phyloP scores from a whole-genome alignment of 2,329 filamentous ascomycete genomes.

The Paecilomyces variotii region DNA sequence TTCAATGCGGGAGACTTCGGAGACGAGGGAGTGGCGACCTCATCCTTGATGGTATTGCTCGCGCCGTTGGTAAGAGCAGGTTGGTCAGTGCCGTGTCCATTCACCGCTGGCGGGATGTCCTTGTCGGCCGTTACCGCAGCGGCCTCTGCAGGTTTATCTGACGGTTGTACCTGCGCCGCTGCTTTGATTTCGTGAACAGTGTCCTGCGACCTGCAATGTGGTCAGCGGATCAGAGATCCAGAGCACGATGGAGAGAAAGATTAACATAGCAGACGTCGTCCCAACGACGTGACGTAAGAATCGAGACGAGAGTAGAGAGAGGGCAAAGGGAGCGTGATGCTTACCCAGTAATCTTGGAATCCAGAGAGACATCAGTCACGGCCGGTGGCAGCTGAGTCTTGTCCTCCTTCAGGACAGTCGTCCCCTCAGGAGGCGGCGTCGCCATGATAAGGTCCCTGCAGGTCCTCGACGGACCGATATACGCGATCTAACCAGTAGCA shows the following conservation, averaged over 20 bases:
- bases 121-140: conserved; percentile 3
- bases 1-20: conserved; percentile 21
- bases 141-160: conserved; percentile 6
- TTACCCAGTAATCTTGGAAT: conserved; percentile 22
- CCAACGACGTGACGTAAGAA: neutral
- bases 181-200: conserved; percentile 17
- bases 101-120: conserved; percentile 13
- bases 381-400: conserved; percentile 33
- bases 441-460: conserved; percentile 25
- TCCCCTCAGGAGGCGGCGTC: conserved; percentile 36
- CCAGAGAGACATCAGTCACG: conserved; percentile 24
- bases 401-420: conserved; percentile 30
- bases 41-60: conserved; percentile 1
- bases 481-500: conserved; percentile 17
- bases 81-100: conserved; percentile 20
- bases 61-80: conserved; percentile 21
- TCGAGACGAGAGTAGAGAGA: neutral
- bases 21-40: conserved; percentile 16
- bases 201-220: conserved; percentile 12
- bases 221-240: conserved; percentile 10
- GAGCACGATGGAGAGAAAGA: neutral
- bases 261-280: neutral
- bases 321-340: conserved; percentile 5
- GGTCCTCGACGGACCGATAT: conserved; percentile 17
- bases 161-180: conserved; percentile 7